Percentiles rank a stretch among this genome's conserved stretches.
Conservation (phyloP, 2,329 filamentous ascomycete species). For the Penicillium sp. region DNA sequence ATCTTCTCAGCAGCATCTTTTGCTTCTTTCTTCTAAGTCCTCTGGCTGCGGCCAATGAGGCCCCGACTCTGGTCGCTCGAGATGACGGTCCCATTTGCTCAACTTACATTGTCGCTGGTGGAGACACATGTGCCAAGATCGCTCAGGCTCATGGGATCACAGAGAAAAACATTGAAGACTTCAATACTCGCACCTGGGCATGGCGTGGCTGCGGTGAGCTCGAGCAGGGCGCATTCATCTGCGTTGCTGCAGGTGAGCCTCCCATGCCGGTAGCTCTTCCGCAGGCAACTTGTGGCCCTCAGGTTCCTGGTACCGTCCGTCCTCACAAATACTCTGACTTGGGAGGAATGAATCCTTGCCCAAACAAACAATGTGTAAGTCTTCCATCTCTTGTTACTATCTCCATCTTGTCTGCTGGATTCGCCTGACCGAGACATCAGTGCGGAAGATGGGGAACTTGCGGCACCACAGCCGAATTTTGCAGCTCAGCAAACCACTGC, state of each 20-base stretch:
- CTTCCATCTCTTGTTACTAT: neutral
- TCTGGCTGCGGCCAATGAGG: too few relatives aligned
- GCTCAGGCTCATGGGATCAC: constrained; percentile 33
- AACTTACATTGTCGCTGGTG: constrained; percentile 27
- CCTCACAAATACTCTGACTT: constrained; percentile 25
- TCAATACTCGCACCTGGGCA: constrained; percentile 42
- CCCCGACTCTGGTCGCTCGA: neutral
- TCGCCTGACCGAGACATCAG: neutral
- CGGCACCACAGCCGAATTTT: neutral
- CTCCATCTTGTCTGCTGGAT: neutral
- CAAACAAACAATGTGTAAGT: constrained; percentile 8
- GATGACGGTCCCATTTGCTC: constrained; percentile 24
- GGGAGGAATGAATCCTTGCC: constrained; percentile 6
- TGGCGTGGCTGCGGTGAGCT: constrained; percentile 39
- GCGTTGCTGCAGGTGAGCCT: constrained; percentile 36
- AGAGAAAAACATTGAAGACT: constrained; percentile 34
- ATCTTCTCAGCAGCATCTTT: neutral
- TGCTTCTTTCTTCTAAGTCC: neutral
- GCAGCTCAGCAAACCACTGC: neutral
- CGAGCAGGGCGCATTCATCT: constrained; percentile 30
- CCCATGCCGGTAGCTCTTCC: constrained; percentile 37
- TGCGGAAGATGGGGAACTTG: neutral
- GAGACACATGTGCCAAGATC: constrained; percentile 35
- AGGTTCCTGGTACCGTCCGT: constrained; percentile 34
- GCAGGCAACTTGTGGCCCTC: constrained; percentile 44